These are phyloP conservation scores for Pseudocercospora fijiensis DNA, from an alignment of 2,329 filamentous ascomycete species.

Conservation along the genomic window DNA sequence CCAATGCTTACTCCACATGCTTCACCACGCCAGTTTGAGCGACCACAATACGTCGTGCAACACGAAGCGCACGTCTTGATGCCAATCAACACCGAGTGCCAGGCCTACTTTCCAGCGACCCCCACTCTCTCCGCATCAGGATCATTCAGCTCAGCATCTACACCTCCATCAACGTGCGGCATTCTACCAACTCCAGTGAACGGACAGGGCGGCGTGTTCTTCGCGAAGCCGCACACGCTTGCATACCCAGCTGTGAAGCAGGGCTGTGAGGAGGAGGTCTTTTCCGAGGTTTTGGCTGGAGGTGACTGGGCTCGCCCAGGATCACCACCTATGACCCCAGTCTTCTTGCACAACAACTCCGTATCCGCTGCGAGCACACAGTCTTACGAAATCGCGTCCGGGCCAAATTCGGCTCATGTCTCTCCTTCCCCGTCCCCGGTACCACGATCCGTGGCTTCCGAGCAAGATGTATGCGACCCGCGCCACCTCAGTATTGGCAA, in stretches of 20 bases:
- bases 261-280: constrained; percentile 66
- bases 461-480: constrained; percentile 78
- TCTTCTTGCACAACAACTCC: constrained; percentile 67
- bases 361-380: constrained; percentile 52
- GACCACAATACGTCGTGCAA: constrained; percentile 69
- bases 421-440: constrained; percentile 84
- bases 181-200: constrained; percentile 80
- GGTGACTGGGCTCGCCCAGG: constrained; percentile 74
- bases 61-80: constrained; percentile 45
- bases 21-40: constrained; percentile 72
- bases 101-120: constrained; percentile 76
- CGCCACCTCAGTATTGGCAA: constrained; percentile 76
- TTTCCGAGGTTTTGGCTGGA: constrained; percentile 69
- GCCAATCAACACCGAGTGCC: constrained; percentile 69
- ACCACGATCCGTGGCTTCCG: constrained; percentile 65
- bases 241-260: constrained; percentile 68
- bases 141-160: constrained; percentile 82
- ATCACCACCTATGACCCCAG: constrained; percentile 86
- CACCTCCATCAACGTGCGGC: constrained; percentile 73
- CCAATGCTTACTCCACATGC: constrained; percentile 70
- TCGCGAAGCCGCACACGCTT: constrained; percentile 29
- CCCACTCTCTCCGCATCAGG: constrained; percentile 82
- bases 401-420: constrained; percentile 62
- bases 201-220: constrained; percentile 53
- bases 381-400: constrained; percentile 70